Evolutionary conservation across 345 rosid genomes (phyloP), one percentile per base, ranked within the genome.

Genomic region (Gossypium australe): DNA sequence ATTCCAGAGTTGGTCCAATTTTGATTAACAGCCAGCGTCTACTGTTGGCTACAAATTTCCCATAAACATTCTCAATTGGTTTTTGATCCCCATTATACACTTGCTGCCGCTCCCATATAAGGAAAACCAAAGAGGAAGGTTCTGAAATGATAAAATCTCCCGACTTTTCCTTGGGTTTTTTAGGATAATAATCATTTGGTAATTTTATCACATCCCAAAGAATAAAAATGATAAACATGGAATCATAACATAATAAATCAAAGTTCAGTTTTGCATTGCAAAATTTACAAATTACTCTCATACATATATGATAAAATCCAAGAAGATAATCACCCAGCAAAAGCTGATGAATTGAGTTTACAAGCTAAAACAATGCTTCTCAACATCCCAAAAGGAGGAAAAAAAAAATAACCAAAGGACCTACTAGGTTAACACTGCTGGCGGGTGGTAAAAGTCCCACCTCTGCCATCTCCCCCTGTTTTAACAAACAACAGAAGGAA

Each of bases 401-500:
- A 24, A 24, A 24, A 58, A 24, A 4, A 57, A 57, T 10, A 11
- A 20, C 7, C 41, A 5, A 1, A 34, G 27, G 38, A 25, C 63
- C 34, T 24, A 59, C 34, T 57, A 57, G 61, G 61, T 57, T 57
- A 51, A 53, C 5, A 53, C 57, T 34, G 24, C 65, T 53, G 80
- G 89, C 85, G 89, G 89, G 87, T 80, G 82, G 87, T 77, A 25
- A 78, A 73, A 82, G 59, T 74, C 87, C 87, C 84, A 88, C 91
- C 88, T 67, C 86, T 41, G 82, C 88, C 85, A 68, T 64, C 48
- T 75, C 63, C 81, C 67, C 61, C 74, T n/a, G 13, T 47, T 20
- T 34, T 48, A 1, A 59, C 63, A 59, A 12, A 29, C 11, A 48
- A 56, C 43, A 45, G 34, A 14, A 52, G 52, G 8, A 25, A 65